Percentiles rank a stretch among this genome's conserved stretches.
These are phyloP conservation scores for Taiwanofungus camphoratus DNA, from an alignment of 1,284 basidiomycete genomes.

Conservation along the genomic window DNA sequence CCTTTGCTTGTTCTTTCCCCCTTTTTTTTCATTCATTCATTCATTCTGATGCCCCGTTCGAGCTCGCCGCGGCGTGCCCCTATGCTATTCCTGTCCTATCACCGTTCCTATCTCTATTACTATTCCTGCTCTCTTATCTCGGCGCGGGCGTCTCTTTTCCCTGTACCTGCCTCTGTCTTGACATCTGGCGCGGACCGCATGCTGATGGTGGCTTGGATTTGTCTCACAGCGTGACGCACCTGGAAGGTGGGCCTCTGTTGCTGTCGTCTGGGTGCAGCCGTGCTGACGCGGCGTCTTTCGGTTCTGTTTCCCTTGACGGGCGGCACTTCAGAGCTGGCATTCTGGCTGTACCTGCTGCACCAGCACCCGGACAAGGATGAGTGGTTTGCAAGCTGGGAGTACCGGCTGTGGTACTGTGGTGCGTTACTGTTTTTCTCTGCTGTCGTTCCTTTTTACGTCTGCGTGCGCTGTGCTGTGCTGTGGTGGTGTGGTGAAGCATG, in stretches of 20 bases:
- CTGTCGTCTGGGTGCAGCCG: not conserved
- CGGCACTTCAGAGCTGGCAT: slow-evolving; percentile 52
- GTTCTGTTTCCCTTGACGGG: not conserved
- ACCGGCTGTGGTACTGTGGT: slow-evolving; percentile 34
- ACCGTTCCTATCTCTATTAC: too few relatives aligned
- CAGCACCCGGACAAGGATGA: slow-evolving; percentile 60
- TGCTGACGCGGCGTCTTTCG: not conserved
- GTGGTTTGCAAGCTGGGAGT: slow-evolving; percentile 54
- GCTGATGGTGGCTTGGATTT: too few relatives aligned
- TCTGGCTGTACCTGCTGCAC: slow-evolving; percentile 72
- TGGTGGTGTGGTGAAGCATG: too few relatives aligned
- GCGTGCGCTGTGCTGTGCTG: too few relatives aligned
- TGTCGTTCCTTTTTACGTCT: too few relatives aligned
- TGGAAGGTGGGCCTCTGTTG: slow-evolving; percentile 50
- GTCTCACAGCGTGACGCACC: slow-evolving; percentile 70
- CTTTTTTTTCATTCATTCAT: not conserved
- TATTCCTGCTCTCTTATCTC: too few relatives aligned
- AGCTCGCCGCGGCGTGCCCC: too few relatives aligned
- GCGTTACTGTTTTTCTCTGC: slow-evolving; percentile 16
- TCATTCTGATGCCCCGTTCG: too few relatives aligned
- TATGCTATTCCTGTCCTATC: too few relatives aligned
- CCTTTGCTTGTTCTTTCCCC: not conserved
- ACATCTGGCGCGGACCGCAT: too few relatives aligned
- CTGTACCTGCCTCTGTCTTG: too few relatives aligned
- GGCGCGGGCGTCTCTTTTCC: too few relatives aligned